Base-by-base conservation (phyloP, 768 basidiomycete genomes). In the Tylopilus balloui region DNA sequence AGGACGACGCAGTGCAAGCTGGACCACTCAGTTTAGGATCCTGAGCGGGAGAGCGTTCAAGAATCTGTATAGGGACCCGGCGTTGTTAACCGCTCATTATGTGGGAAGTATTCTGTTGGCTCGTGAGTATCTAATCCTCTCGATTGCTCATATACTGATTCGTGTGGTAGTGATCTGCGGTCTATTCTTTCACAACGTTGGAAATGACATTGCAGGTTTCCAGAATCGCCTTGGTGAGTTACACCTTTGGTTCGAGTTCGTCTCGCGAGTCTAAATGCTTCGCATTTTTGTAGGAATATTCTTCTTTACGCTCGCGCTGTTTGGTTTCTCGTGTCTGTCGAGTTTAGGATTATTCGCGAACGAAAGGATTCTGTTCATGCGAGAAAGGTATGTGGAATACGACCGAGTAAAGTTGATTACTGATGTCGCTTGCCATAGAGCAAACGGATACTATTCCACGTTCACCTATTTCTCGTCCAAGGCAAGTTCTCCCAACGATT, bases 381-480 rank as follows among this genome's bases (percentile, higher is more conserved):
- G 96, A n/a, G 96, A 99, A 69, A 78, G 95, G 89, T 94, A 54
- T 36, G 77, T 60, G 2, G 24, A 19, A 34, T 47, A 4, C 17
- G 23, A 35, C 19, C 23, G 15, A 36, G 28, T 32, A 24, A 14
- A 9, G 35, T 8, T 42, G 2, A 29, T 12, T 28, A 23, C 20
- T 47, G 28, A 63, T 11, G 4, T 37, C 11, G 1, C n/a, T 42
- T 36, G 19, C 12, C 46, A 34, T 65, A 94, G 92, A 55, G 84
- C 93, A 2, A 99, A 99, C 58, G 96, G 96, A 12, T 99, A 99
- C 69, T 99, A 99, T 67, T 90, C 92, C 0, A 87, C 96, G 1
- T 85, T 94, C 63, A 94, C 93, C 9, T 99, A 98, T 74, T 98
- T 98, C 68, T 74, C 88, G 1, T 94, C 95, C 50, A 99, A 99